phyloP scores from a whole-genome alignment of 2,329 filamentous ascomycete genomes.

The Colletotrichum destructivum region DNA sequence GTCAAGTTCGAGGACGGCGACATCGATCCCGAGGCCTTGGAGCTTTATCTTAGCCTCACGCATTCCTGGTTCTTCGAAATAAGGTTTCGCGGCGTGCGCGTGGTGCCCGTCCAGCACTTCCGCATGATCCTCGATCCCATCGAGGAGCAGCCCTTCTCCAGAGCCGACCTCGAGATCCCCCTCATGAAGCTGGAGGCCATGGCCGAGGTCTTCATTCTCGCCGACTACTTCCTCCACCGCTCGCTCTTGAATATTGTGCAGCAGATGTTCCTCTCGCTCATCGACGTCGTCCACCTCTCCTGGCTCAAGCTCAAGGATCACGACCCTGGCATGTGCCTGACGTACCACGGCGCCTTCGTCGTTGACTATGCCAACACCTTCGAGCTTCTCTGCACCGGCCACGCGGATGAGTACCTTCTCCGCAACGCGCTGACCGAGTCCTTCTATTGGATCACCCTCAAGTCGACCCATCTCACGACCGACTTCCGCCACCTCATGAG shows the following conservation, averaged over 20 bases:
- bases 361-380: constrained; percentile 30
- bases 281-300: constrained; percentile 3
- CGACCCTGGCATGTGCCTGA: constrained; percentile 1
- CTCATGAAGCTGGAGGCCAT: constrained; percentile 16
- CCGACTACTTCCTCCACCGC: constrained; percentile 34
- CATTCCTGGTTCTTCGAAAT: constrained; percentile 40
- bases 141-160: constrained; percentile 1
- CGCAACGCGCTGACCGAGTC: constrained; percentile 31
- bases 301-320: constrained; percentile 23
- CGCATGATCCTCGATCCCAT: background rate
- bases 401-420: constrained; percentile 32
- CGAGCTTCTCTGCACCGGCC: constrained; percentile 6
- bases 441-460: constrained; percentile 26
- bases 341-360: constrained; percentile 21
- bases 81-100: constrained; percentile 25
- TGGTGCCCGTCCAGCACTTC: constrained; percentile 14
- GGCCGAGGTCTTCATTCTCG: constrained; percentile 8
- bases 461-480: background rate
- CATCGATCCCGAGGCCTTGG: constrained; percentile 7
- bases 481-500: constrained; percentile 17
- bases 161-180: constrained; percentile 12
- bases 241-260: constrained; percentile 32
- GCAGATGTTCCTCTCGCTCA: constrained; percentile 30
- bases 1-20: constrained; percentile 17
- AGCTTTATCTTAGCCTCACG: constrained; percentile 28